Evolutionary conservation across 1,284 basidiomycete species (phyloP).

Genomic region (Apiotrichum gracile): DNA sequence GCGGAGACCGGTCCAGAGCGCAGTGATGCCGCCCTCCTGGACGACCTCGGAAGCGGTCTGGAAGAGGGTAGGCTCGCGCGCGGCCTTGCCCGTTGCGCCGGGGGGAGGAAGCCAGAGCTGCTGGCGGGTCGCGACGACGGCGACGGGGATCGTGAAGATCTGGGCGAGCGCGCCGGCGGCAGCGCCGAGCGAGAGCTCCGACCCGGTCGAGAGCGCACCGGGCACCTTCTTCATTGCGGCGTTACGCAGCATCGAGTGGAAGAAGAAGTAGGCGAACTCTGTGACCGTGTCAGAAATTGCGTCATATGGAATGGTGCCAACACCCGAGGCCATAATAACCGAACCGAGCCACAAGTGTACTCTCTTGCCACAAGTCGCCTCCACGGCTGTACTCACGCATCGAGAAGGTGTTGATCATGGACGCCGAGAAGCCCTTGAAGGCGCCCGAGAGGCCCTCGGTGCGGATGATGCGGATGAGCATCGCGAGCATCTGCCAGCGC

Average conservation of each 20-base stretch:
- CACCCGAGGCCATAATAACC: neutral
- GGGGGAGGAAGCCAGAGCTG: slow-evolving; percentile 61
- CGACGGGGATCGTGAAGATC: slow-evolving; percentile 96
- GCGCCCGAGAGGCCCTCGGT: slow-evolving; percentile 74
- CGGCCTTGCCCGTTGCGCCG: slow-evolving; percentile 15
- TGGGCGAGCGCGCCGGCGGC: slow-evolving; percentile 90
- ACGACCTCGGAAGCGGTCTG: slow-evolving; percentile 81
- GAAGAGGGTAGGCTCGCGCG: slow-evolving; percentile 45
- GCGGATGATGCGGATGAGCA: slow-evolving; percentile 65
- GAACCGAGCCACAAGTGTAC: no score
- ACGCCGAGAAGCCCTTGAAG: slow-evolving; percentile 93
- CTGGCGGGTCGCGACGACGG: slow-evolving; percentile 95
- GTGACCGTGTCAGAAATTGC: neutral
- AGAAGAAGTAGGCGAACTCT: slow-evolving; percentile 99
- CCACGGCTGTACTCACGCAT: slow-evolving; percentile 62
- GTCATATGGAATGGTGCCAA: neutral
- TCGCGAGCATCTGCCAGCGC: slow-evolving; percentile 53
- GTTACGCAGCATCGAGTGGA: slow-evolving; percentile 81
- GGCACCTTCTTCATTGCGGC: slow-evolving; percentile 39
- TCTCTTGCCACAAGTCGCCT: no score
- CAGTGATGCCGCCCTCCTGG: slow-evolving; percentile 82
- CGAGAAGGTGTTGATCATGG: slow-evolving; percentile 96
- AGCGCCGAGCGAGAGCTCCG: slow-evolving; percentile 84
- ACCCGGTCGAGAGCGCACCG: slow-evolving; percentile 63
- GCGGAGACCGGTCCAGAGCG: slow-evolving; percentile 89